Base-by-base conservation (phyloP, 306 rosid species). In the Cicer judaicum region DNA sequence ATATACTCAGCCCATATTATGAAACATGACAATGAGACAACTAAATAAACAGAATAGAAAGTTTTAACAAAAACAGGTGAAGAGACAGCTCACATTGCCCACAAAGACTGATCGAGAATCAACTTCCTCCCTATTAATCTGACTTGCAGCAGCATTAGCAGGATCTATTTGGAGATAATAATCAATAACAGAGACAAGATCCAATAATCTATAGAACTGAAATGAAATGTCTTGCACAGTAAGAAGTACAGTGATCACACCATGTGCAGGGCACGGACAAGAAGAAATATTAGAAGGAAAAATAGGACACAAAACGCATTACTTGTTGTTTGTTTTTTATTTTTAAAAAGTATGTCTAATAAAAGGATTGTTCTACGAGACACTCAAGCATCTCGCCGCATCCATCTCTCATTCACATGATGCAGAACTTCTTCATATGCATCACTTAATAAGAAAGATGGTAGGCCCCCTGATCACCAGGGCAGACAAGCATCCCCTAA, bases 61-160 rank as follows among this genome's bases (percentile, higher is more conserved):
- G 7, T 48, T 47, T 43, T 63, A 21, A 59, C 24, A 56, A 40
- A 84, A 54, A 68, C 72, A 80, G 49, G 72, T 79, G 34, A 53
- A 64, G 47, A 80, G 80, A 64, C 15, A 62, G 24, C 96, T 85
- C 80, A 92, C 97, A 87, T 92, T 92, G 87, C 97, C 97, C 46
- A 92, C 97, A 85, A 89, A 92, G 61, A 89, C 77, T 61, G 96
- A 92, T 47, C 93, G 97, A 43, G 90, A 11, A 88, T 91, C 97
- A 49, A 88, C 80, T 79, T 89, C 97, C 87, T 91, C 95, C 74
- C 68, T 86, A 69, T 82, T 89, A 77, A 84, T 87, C 83, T 91
- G 97, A 52, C 83, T 78, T 68, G 85, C 89, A 80, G 85, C 80
- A 59, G 86, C 89, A 68, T 63, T 80, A 38, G 86, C 85, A 8